These are phyloP conservation scores for Phaeophleospora eucalypticola DNA, from an alignment of 2,329 filamentous ascomycete species.

Conservation along the genomic window DNA sequence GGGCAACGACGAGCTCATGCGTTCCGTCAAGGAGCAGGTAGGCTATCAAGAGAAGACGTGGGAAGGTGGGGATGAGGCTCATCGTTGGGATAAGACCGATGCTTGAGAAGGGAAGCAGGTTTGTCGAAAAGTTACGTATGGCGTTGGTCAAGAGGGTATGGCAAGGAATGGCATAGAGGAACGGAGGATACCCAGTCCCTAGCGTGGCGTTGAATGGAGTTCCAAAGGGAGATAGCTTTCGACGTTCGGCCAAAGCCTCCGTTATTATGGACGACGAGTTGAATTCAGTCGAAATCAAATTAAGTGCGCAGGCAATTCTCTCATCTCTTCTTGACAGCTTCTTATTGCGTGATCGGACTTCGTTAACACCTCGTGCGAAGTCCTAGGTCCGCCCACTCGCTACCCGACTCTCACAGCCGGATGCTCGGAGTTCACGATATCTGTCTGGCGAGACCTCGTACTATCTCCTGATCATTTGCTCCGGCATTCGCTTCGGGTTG, in stretches of 20 bases:
- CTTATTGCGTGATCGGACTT: not conserved
- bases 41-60: conserved; percentile 84
- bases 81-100: conserved; percentile 63
- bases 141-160: too few species aligned
- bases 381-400: not conserved
- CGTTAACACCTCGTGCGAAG: not conserved
- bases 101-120: not conserved
- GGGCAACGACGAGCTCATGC: conserved; percentile 73
- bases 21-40: conserved; percentile 76
- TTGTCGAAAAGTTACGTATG: too few species aligned
- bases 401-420: conserved; percentile 2
- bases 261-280: too few species aligned
- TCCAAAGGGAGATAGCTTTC: too few species aligned
- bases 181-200: not conserved
- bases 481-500: conserved; percentile 1
- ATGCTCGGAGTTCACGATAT: conserved; percentile 6
- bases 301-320: too few species aligned
- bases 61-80: conserved; percentile 77
- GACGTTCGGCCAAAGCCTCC: too few species aligned
- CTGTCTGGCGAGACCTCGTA: not conserved
- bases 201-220: not conserved
- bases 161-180: not conserved
- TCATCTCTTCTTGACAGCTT: too few species aligned
- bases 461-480: conserved; percentile 1
- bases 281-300: too few species aligned